phyloP scores from a whole-genome alignment of 1,139 yeast genomes.

The Debaryomyces robertsiae region DNA sequence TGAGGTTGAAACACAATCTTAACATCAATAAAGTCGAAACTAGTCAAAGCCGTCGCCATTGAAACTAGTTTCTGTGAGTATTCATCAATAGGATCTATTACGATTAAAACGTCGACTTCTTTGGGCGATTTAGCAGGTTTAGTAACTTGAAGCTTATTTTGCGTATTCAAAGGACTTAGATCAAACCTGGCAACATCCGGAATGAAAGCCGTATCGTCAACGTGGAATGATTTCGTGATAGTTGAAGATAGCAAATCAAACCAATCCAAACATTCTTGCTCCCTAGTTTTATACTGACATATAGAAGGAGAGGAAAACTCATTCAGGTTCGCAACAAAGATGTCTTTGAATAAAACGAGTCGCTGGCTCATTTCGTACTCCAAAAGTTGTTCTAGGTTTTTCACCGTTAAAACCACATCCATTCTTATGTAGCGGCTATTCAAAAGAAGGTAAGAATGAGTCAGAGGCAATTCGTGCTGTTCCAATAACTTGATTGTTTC shows the following conservation, averaged over 20 bases:
- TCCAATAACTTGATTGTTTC: constrained; percentile 22
- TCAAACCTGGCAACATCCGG: constrained; percentile 49
- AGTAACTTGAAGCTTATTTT: constrained; percentile 35
- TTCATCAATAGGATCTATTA: constrained; percentile 75
- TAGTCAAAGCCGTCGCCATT: constrained; percentile 47
- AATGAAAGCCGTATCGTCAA: constrained; percentile 36
- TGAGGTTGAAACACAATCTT: constrained; percentile 65
- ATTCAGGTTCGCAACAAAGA: constrained; percentile 35
- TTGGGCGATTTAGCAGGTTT: constrained; percentile 20
- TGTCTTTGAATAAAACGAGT: constrained; percentile 29
- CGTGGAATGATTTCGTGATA: constrained; percentile 49
- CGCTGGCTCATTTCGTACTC: constrained; percentile 42
- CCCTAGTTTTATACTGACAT: constrained; percentile 23
- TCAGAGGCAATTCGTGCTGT: constrained; percentile 33
- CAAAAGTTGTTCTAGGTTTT: constrained; percentile 31
- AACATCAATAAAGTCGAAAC: constrained; percentile 49
- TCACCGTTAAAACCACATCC: constrained; percentile 20
- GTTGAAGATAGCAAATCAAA: constrained; percentile 48
- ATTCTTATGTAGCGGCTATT: constrained; percentile 47
- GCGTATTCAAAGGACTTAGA: constrained; percentile 38
- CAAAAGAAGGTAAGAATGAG: constrained; percentile 38
- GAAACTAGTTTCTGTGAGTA: constrained; percentile 63
- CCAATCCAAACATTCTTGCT: constrained; percentile 38
- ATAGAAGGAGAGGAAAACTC: constrained; percentile 25
- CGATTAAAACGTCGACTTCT: constrained; percentile 54